phyloP scores from a whole-genome alignment of 495 filamentous ascomycete species.

The Parathielavia appendiculata region DNA sequence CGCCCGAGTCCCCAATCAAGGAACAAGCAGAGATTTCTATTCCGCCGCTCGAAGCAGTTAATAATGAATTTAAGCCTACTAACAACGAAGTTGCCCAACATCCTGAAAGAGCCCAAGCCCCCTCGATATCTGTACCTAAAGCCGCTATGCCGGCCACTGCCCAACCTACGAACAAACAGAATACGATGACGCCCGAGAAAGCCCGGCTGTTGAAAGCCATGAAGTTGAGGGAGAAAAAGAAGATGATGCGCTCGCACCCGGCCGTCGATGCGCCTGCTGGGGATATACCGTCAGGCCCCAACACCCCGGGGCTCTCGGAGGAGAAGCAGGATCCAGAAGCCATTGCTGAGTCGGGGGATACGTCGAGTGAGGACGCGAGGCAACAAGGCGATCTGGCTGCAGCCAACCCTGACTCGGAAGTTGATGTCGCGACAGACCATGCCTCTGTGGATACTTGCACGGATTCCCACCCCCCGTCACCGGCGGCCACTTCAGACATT shows the following conservation, averaged over 20 bases:
- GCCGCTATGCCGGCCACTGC: slow-evolving; percentile 38
- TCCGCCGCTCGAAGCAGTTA: slow-evolving; percentile 16
- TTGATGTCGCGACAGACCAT: slow-evolving; percentile 37
- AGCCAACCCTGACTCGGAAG: slow-evolving; percentile 38
- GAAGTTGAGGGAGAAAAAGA: slow-evolving; percentile 75
- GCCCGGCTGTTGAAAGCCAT: slow-evolving; percentile 88
- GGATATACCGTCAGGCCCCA: slow-evolving; percentile 19
- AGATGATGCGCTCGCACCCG: slow-evolving; percentile 44
- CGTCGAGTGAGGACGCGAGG: slow-evolving; percentile 2
- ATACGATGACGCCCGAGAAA: slow-evolving; percentile 80
- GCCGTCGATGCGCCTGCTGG: slow-evolving; percentile 7
- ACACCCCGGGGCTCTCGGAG: slow-evolving; percentile 17
- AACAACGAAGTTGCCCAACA: slow-evolving; percentile 32
- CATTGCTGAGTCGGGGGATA: slow-evolving; percentile 2
- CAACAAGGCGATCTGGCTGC: slow-evolving; percentile 23
- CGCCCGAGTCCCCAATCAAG: slow-evolving; percentile 23
- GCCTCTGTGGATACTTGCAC: slow-evolving; percentile 32
- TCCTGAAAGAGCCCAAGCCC: slow-evolving; percentile 43
- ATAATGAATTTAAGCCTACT: slow-evolving; percentile 22
- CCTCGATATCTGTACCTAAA: slow-evolving; percentile 46
- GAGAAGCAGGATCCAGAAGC: slow-evolving; percentile 6
- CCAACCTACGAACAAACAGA: slow-evolving; percentile 42
- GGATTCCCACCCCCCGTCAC: slow-evolving; percentile 51
- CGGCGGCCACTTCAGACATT: slow-evolving; percentile 44
- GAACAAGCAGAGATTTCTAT: slow-evolving; percentile 25